These are phyloP conservation scores for Suillus fuscotomentosus DNA, from an alignment of 768 basidiomycete genomes.

Conservation along the genomic window DNA sequence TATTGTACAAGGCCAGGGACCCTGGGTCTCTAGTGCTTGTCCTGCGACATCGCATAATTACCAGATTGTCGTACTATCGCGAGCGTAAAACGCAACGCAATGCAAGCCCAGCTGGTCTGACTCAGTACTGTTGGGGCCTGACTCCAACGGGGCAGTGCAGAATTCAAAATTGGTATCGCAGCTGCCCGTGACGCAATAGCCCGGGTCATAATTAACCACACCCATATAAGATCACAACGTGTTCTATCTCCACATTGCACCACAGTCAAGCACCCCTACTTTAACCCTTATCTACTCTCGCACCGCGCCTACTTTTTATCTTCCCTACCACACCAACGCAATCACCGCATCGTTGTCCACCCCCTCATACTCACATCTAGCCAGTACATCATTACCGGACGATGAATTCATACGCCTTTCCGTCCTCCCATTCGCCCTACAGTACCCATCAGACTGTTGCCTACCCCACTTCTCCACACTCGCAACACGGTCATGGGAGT, in stretches of 20 bases:
- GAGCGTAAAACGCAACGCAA: neutral
- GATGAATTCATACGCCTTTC: conserved; percentile 25
- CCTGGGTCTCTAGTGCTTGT: neutral
- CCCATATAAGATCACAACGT: neutral
- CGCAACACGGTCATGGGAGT: neutral
- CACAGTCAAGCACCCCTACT: neutral
- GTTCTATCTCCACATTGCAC: neutral
- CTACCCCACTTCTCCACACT: conserved; percentile 7
- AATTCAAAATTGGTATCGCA: neutral
- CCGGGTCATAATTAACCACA: neutral
- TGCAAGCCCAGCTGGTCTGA: neutral
- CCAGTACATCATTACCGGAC: neutral
- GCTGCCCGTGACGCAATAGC: neutral
- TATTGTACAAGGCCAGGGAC: neutral
- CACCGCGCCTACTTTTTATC: neutral
- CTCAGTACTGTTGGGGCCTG: neutral
- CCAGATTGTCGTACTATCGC: too few species aligned
- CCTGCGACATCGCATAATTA: too few species aligned
- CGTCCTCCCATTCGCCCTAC: conserved; percentile 11
- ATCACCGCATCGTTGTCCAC: neutral
- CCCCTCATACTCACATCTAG: neutral
- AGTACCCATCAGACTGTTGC: conserved; percentile 4
- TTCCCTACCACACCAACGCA: neutral
- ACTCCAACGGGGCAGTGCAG: neutral
- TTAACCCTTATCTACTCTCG: neutral